Evolutionary conservation across 179 eudicot species (phyloP).

Genomic region (Gypsophila paniculata): DNA sequence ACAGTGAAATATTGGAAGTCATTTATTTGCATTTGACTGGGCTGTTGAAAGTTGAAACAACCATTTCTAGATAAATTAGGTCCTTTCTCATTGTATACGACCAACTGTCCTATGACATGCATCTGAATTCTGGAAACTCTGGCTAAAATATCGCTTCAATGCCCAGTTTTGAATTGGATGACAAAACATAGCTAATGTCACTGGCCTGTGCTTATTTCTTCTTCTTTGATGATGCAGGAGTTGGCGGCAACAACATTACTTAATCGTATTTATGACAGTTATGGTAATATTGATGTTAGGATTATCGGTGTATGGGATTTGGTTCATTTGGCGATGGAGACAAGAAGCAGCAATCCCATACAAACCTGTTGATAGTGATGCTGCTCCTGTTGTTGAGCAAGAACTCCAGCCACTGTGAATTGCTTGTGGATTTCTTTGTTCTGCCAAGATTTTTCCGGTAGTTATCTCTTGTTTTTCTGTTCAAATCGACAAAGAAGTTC

Average conservation of each 20-base stretch:
- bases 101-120: not conserved
- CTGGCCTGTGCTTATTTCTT: not conserved
- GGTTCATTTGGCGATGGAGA: conserved; percentile 63
- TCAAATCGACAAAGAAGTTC: conserved; percentile 8
- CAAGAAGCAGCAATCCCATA: conserved; percentile 43
- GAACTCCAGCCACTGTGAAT: conserved; percentile 72
- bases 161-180: not conserved
- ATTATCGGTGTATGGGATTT: conserved; percentile 42
- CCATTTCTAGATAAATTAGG: not conserved
- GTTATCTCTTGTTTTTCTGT: not conserved
- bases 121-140: conserved; percentile 1
- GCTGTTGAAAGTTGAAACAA: not conserved
- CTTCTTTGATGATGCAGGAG: conserved; percentile 44
- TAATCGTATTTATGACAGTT: conserved; percentile 43
- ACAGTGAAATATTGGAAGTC: not conserved
- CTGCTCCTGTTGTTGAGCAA: conserved; percentile 51
- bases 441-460: conserved; percentile 17
- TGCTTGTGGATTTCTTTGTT: not conserved
- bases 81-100: no score
- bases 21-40: not conserved
- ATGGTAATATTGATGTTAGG: conserved; percentile 45
- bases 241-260: conserved; percentile 67
- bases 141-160: not conserved
- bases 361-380: conserved; percentile 59
- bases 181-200: not conserved